Conservation (phyloP, 495 filamentous ascomycete genomes). For the Annulohypoxylon maeteangense region DNA sequence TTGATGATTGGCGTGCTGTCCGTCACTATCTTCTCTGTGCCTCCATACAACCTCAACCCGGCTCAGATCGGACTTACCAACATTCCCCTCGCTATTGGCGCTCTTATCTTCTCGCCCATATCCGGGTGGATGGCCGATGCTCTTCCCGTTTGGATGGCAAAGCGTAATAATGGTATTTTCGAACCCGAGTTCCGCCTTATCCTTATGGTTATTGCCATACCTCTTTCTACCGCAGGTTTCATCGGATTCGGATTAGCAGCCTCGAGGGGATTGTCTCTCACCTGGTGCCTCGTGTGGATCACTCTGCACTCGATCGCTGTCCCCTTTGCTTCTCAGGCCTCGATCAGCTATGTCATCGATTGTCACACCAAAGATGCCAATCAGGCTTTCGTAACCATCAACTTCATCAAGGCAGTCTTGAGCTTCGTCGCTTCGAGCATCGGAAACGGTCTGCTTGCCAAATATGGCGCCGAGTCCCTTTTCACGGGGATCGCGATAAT, state of each 20-base stretch:
- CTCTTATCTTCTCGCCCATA: slow-evolving; percentile 55
- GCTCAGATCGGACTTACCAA: slow-evolving; percentile 68
- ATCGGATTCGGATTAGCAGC: slow-evolving; percentile 49
- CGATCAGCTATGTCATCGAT: slow-evolving; percentile 44
- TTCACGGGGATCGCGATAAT: slow-evolving; percentile 46
- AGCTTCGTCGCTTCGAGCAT: slow-evolving; percentile 48
- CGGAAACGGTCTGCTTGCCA: slow-evolving; percentile 44
- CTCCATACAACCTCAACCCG: slow-evolving; percentile 70
- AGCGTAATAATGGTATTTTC: slow-evolving; percentile 61
- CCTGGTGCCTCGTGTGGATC: slow-evolving; percentile 42
- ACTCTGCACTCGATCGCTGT: slow-evolving; percentile 43
- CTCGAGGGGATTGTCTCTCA: slow-evolving; percentile 20
- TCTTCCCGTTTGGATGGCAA: slow-evolving; percentile 58
- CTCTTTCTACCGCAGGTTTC: slow-evolving; percentile 52
- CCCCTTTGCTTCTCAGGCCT: slow-evolving; percentile 41
- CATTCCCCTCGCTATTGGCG: slow-evolving; percentile 58
- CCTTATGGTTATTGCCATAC: slow-evolving; percentile 54
- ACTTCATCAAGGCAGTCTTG: slow-evolving; percentile 41
- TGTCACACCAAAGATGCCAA: slow-evolving; percentile 46
- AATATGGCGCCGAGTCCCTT: slow-evolving; percentile 40
- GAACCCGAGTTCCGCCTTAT: slow-evolving; percentile 67
- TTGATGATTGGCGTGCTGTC: slow-evolving; percentile 74
- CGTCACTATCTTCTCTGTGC: slow-evolving; percentile 69
- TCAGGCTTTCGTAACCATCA: slow-evolving; percentile 45
- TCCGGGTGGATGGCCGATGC: slow-evolving; percentile 58